Conservation (phyloP, 1,284 basidiomycete genomes). For the Apiotrichum akiyoshidainum region DNA sequence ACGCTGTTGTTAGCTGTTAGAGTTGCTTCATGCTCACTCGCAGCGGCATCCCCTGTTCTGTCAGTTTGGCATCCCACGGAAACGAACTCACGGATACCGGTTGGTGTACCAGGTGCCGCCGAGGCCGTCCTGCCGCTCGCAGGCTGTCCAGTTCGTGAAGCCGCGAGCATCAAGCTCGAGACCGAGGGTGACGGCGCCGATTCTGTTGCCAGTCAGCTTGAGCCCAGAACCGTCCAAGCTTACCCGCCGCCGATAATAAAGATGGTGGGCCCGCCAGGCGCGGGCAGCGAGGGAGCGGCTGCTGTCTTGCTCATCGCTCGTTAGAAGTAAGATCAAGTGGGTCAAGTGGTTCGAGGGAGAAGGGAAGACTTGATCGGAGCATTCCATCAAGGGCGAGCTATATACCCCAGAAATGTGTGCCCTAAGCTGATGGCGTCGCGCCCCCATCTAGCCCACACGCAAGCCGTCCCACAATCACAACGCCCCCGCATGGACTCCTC, state of each 20-base stretch:
- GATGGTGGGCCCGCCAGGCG: neutral
- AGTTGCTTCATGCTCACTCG: constrained; percentile 13
- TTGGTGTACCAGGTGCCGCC: constrained; percentile 32
- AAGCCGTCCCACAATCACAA: too few species aligned
- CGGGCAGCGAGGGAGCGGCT: too few species aligned
- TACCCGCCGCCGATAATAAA: neutral
- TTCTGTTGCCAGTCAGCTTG: neutral
- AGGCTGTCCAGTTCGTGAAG: constrained; percentile 3
- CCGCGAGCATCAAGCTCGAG: neutral
- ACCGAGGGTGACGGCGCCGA: neutral
- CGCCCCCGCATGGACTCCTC: too few species aligned
- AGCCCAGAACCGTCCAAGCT: neutral
- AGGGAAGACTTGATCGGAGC: too few species aligned
- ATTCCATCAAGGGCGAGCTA: too few species aligned
- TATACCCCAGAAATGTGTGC: too few species aligned
- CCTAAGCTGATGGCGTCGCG: too few species aligned
- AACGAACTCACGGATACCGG: constrained; percentile 22
- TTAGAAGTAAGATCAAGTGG: too few species aligned
- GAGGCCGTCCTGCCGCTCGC: constrained; percentile 29
- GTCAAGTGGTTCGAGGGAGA: too few species aligned
- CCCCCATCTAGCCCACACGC: too few species aligned
- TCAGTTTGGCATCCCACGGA: too few species aligned
- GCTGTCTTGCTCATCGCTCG: too few species aligned
- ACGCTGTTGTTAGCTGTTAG: constrained; percentile 4
- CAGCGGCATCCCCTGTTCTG: constrained; percentile 32